phyloP scores from a whole-genome alignment of 2,329 filamentous ascomycete species.

The Cryphonectria carpinicola region DNA sequence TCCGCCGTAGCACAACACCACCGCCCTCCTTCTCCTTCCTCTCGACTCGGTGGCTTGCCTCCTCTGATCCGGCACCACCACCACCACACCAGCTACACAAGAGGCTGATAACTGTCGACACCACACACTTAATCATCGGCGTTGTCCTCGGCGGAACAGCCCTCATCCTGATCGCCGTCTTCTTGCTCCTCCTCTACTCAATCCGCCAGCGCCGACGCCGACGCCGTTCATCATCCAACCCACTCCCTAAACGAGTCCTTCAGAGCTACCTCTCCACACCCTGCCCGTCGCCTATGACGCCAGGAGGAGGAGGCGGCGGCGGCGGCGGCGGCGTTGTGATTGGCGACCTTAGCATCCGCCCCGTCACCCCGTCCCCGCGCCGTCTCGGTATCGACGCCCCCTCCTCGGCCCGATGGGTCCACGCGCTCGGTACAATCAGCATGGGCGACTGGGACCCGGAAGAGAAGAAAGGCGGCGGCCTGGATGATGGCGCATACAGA shows the following conservation, averaged over 20 bases:
- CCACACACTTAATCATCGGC: constrained; percentile 20
- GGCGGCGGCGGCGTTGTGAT: neutral
- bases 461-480: constrained; percentile 9
- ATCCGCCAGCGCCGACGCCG: constrained; percentile 13
- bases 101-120: neutral
- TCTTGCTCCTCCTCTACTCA: neutral
- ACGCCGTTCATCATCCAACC: neutral
- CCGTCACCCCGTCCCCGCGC: constrained; percentile 2
- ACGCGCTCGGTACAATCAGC: neutral
- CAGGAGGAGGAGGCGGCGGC: too few relatives aligned
- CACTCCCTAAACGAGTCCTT: neutral
- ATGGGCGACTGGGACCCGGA: constrained; percentile 18
- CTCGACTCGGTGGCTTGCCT: neutral
- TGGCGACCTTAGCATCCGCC: too few relatives aligned
- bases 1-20: neutral
- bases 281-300: neutral
- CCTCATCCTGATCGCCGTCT: constrained; percentile 11
- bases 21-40: neutral
- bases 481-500: neutral
- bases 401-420: neutral
- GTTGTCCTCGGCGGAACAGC: constrained; percentile 17
- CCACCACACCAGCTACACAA: neutral
- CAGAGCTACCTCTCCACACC: neutral
- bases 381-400: constrained; percentile 7
- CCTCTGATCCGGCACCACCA: neutral